phyloP scores from a whole-genome alignment of 257 asterid genomes.

The Ligustrum vulgare region DNA sequence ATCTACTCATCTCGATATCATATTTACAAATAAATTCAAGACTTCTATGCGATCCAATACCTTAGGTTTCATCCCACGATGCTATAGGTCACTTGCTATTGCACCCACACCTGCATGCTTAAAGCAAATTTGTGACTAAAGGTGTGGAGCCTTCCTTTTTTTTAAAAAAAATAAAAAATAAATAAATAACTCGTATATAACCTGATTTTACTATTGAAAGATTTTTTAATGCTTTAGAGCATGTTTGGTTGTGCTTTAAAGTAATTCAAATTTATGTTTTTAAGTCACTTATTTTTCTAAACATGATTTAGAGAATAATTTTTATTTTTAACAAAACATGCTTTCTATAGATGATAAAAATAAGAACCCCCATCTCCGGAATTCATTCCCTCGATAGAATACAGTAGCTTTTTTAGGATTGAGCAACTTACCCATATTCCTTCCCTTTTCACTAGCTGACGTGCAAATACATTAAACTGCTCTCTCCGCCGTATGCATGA shows the following conservation, averaged over 20 bases:
- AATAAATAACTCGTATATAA: background rate
- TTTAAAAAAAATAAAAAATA: background rate
- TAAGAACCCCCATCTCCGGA: background rate
- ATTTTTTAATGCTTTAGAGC: background rate
- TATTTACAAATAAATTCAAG: background rate
- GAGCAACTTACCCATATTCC: slow-evolving; percentile 11
- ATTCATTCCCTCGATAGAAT: background rate
- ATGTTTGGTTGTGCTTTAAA: background rate
- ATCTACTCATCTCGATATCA: background rate
- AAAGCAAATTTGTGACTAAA: background rate
- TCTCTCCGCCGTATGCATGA: slow-evolving; percentile 22
- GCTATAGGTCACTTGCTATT: background rate
- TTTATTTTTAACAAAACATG: background rate
- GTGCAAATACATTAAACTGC: slow-evolving; percentile 28
- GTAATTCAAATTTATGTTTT: background rate
- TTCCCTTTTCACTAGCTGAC: slow-evolving; percentile 21
- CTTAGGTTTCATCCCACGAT: background rate
- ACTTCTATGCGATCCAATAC: background rate
- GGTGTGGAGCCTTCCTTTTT: background rate
- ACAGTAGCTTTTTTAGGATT: background rate
- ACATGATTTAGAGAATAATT: background rate
- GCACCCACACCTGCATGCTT: background rate
- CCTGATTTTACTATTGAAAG: background rate
- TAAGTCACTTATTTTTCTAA: background rate
- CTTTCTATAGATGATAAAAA: background rate